Conservation (phyloP, 1,284 basidiomycete genomes). For the Phellopilus nigrolimitatus region DNA sequence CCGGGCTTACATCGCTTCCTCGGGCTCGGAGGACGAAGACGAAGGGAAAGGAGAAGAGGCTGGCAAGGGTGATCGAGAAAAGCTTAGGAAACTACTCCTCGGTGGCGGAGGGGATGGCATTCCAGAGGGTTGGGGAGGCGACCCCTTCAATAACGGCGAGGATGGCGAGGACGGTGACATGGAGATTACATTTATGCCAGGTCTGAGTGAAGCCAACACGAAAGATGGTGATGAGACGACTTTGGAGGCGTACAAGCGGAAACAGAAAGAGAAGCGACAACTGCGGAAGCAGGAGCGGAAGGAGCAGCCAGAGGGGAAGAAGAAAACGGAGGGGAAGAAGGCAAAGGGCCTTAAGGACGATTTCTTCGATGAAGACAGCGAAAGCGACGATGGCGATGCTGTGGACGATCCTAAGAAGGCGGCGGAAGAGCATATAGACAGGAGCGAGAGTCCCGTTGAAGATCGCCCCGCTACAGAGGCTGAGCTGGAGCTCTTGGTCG, state of each 20-base stretch:
- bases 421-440: constrained; percentile 28
- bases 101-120: constrained; percentile 56
- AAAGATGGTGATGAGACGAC: constrained; percentile 70
- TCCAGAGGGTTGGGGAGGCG: constrained; percentile 76
- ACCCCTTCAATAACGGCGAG: constrained; percentile 31
- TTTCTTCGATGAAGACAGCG: constrained; percentile 62
- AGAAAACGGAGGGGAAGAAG: constrained; percentile 22
- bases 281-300: constrained; percentile 68
- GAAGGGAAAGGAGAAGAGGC: constrained; percentile 25
- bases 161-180: constrained; percentile 58
- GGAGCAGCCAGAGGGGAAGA: constrained; percentile 30
- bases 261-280: constrained; percentile 83
- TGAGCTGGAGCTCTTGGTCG: constrained; percentile 62
- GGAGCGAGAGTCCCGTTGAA: constrained; percentile 23
- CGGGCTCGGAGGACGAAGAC: constrained; percentile 44
- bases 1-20: constrained; percentile 76
- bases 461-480: constrained; percentile 36
- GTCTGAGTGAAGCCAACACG: constrained; percentile 46
- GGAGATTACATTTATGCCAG: constrained; percentile 92
- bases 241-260: constrained; percentile 79
- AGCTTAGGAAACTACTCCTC: constrained; percentile 69
- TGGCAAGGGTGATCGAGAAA: constrained; percentile 45
- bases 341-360: constrained; percentile 45
- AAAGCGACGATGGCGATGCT: constrained; percentile 34
- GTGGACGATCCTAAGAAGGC: constrained; percentile 22